phyloP scores from a whole-genome alignment of 2,329 filamentous ascomycete genomes.

The Drechslerella coelobrocha region DNA sequence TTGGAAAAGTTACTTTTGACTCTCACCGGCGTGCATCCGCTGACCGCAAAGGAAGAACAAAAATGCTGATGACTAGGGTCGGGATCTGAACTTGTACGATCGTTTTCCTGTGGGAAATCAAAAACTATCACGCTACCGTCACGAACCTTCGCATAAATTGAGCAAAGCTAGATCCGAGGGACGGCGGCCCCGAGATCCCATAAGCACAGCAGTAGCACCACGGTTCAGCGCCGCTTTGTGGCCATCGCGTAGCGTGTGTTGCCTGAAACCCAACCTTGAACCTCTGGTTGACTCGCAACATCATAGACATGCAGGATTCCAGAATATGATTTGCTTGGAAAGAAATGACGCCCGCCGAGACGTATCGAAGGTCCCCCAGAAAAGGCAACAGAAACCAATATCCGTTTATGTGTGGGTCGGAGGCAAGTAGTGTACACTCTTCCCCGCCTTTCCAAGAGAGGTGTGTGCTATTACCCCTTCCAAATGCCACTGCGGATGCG shows the following conservation, averaged over 20 bases:
- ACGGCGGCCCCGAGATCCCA: not conserved
- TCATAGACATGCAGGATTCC: no score
- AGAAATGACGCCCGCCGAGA: no score
- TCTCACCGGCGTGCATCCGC: conserved; percentile 39
- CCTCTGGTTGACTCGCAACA: no score
- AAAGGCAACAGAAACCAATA: not conserved
- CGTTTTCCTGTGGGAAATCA: conserved; percentile 1
- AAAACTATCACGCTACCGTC: not conserved
- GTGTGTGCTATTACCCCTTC: no score
- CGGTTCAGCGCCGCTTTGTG: no score
- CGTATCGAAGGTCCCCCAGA: no score
- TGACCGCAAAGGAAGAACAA: conserved; percentile 3
- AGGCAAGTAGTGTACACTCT: conserved; percentile 22
- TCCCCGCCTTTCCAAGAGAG: conserved; percentile 42
- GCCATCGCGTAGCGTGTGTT: no score
- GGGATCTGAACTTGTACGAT: conserved; percentile 5
- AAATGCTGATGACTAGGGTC: no score
- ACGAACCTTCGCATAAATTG: conserved; percentile 13
- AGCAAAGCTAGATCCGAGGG: no score
- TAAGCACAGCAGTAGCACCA: not conserved
- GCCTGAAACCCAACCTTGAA: no score
- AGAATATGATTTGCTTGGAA: no score
- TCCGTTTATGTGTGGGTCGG: no score
- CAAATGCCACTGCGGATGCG: conserved; percentile 20
- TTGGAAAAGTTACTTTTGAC: conserved; percentile 31